Evolutionary conservation across 371 early-diverging fungal genomes (phyloP).

Genomic region (Dichotomocladium elegans): DNA sequence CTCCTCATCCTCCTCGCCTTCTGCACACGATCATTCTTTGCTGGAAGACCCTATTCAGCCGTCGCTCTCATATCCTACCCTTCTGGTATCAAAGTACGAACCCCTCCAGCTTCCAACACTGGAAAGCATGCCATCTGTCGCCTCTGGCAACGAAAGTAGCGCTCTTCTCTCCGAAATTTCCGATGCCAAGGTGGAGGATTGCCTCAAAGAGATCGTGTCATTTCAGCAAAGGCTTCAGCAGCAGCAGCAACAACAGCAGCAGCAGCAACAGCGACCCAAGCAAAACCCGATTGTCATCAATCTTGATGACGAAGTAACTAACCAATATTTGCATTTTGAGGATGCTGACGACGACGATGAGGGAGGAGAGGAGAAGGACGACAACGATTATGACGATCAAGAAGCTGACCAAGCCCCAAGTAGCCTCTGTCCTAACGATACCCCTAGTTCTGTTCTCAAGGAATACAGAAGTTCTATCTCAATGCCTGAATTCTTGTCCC

Average conservation of each 20-base stretch:
- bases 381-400: conserved; percentile 1
- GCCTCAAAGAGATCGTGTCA: conserved; percentile 7
- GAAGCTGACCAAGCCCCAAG: not conserved
- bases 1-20: no score
- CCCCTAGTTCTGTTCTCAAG: conserved; percentile 6
- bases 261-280: conserved; percentile 1
- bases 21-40: no score
- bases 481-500: conserved; percentile 24
- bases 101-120: conserved; percentile 1
- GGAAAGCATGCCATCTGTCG: not conserved
- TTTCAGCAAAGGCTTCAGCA: conserved; percentile 11
- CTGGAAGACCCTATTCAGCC: conserved; percentile 6
- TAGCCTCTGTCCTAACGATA: not conserved
- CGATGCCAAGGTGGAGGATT: conserved; percentile 7
- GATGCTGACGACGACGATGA: conserved; percentile 3
- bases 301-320: conserved; percentile 18
- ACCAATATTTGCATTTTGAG: conserved; percentile 16
- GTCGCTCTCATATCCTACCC: conserved; percentile 11
- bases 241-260: conserved; percentile 1
- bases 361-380: no score
- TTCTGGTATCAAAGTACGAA: conserved; percentile 16
- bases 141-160: no score
- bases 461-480: conserved; percentile 17
- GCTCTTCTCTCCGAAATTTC: no score
- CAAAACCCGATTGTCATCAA: conserved; percentile 18